A percentile compares a stretch with the other conserved stretches of the same genome.
These are phyloP conservation scores for Leishmania tropica DNA, from an alignment of 208 protist species.

Conservation along the genomic window DNA sequence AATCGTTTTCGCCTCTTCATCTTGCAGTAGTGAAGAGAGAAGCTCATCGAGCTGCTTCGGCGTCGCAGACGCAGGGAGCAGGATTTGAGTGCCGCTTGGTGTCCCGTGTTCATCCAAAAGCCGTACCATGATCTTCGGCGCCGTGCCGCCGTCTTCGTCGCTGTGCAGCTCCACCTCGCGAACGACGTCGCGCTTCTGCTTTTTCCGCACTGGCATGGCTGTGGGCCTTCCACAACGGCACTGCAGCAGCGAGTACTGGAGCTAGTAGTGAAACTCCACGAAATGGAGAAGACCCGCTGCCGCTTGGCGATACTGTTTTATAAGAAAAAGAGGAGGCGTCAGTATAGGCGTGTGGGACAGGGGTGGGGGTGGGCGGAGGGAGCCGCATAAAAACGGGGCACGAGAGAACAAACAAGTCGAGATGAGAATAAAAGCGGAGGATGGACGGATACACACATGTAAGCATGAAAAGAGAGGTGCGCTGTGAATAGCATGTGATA, in stretches of 20 bases:
- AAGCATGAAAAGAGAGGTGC: not conserved
- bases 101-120: slow-evolving; percentile 89
- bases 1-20: slow-evolving; percentile 63
- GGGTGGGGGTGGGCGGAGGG: not conserved
- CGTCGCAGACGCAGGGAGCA: slow-evolving; percentile 90
- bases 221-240: not conserved
- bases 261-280: not conserved
- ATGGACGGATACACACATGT: not conserved
- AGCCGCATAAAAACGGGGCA: not conserved
- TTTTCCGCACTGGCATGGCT: slow-evolving; percentile 88
- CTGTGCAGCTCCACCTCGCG: slow-evolving; percentile 39
- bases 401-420: not conserved
- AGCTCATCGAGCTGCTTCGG: slow-evolving; percentile 90
- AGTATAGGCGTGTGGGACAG: not conserved
- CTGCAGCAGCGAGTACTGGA: not conserved
- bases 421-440: not conserved
- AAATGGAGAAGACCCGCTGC: not conserved
- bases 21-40: slow-evolving; percentile 73
- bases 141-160: slow-evolving; percentile 36
- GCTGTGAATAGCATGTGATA: not conserved
- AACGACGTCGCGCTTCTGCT: slow-evolving; percentile 75
- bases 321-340: not conserved
- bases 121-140: slow-evolving; percentile 79
- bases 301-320: not conserved
- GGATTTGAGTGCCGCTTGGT: slow-evolving; percentile 90